Conservation (phyloP, 805 yeast species). For the Saccharomycopsis babjevae region DNA sequence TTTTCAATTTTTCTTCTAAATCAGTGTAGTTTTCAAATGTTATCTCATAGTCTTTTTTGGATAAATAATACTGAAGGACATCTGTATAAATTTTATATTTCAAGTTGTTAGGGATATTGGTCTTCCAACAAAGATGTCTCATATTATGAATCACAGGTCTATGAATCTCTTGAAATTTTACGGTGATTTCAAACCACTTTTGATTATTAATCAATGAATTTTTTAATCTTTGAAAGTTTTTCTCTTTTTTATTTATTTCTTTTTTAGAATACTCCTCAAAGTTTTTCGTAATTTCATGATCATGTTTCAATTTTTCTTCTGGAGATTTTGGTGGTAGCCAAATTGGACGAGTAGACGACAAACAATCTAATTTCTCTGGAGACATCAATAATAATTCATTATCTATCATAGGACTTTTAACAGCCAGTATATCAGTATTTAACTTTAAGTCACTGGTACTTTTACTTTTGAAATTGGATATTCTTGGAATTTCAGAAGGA, state of each 20-base stretch:
- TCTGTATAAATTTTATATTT: constrained; percentile 13
- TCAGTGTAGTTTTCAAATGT: constrained; percentile 2
- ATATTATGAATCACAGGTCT: constrained; percentile 12
- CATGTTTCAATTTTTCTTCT: constrained; percentile 45
- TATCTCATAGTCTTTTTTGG: constrained; percentile 5
- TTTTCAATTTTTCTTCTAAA: constrained; percentile 5
- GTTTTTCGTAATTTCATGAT: constrained; percentile 37
- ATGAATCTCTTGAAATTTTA: constrained; percentile 16
- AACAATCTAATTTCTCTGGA: constrained; percentile 42
- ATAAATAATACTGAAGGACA: constrained; percentile 12
- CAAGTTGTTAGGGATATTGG: constrained; percentile 16
- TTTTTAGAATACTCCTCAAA: constrained; percentile 13
- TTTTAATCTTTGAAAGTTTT: constrained; percentile 12
- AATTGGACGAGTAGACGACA: constrained; percentile 57
- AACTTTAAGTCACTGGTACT: background rate
- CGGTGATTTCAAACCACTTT: constrained; percentile 19
- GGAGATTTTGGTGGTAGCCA: constrained; percentile 60
- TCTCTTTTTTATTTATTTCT: constrained; percentile 15
- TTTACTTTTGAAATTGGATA: background rate
- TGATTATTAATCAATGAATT: constrained; percentile 12
- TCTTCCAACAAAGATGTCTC: constrained; percentile 17
- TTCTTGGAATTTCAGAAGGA: constrained; percentile 4
- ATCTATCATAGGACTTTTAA: constrained; percentile 20
- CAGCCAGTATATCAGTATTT: background rate
- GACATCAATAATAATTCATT: constrained; percentile 56